A percentile compares a stretch with the other conserved stretches of the same genome.
Evolutionary conservation across 352 stramenopile genomes (phyloP).

Genomic region (Pythium phragmitis): DNA sequence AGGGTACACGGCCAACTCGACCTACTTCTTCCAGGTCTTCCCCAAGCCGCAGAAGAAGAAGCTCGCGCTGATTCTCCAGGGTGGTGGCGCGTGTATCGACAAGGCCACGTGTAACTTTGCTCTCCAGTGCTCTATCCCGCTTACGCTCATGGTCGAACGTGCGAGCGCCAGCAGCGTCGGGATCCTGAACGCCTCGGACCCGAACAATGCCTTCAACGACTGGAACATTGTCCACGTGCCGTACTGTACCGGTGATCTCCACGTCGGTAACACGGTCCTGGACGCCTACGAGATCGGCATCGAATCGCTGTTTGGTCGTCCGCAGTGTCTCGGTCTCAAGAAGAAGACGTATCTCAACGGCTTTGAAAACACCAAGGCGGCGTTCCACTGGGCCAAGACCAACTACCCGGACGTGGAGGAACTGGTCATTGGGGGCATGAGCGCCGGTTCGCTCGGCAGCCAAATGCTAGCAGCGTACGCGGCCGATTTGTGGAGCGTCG

Average conservation of each 20-base stretch:
- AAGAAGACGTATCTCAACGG: slow-evolving; percentile 31
- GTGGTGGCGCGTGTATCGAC: slow-evolving; percentile 57
- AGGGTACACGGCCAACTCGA: slow-evolving; percentile 23
- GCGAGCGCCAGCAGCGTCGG: slow-evolving; percentile 38
- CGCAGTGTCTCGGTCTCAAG: slow-evolving; percentile 47
- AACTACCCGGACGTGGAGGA: slow-evolving; percentile 25
- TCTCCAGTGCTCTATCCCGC: slow-evolving; percentile 51
- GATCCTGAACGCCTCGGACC: slow-evolving; percentile 49
- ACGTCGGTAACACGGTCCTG: slow-evolving; percentile 45
- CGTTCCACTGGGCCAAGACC: slow-evolving; percentile 20
- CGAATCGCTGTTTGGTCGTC: slow-evolving; percentile 35
- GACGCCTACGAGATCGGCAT: slow-evolving; percentile 19
- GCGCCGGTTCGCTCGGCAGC: slow-evolving; percentile 42
- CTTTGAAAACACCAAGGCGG: slow-evolving; percentile 21
- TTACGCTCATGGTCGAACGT: slow-evolving; percentile 38
- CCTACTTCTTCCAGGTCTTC: slow-evolving; percentile 73
- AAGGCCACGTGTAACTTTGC: slow-evolving; percentile 55
- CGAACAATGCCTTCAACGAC: slow-evolving; percentile 61
- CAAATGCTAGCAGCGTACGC: slow-evolving; percentile 47
- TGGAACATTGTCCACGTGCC: slow-evolving; percentile 70
- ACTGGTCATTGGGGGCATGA: slow-evolving; percentile 20
- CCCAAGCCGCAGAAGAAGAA: slow-evolving; percentile 46
- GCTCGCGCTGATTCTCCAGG: slow-evolving; percentile 62
- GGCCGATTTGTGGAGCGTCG: slow-evolving; percentile 47
- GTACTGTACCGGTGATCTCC: slow-evolving; percentile 74